phyloP scores from a whole-genome alignment of 345 rosid genomes.

The Camelina laxa region DNA sequence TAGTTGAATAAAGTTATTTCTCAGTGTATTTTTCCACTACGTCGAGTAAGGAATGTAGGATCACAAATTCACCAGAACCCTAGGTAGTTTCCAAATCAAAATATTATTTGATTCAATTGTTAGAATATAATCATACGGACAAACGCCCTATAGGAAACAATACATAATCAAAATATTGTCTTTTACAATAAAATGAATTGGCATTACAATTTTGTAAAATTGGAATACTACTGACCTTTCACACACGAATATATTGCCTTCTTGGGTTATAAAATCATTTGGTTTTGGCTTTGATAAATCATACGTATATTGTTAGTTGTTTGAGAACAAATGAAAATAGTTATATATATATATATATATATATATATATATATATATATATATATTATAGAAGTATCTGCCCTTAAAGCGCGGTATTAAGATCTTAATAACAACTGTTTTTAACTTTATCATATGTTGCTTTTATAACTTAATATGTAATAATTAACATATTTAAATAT shows the following conservation, averaged over 20 bases:
- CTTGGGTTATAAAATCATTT: conserved; percentile 1
- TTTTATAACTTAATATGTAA: too few species aligned
- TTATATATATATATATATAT: too few species aligned
- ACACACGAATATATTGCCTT: background rate
- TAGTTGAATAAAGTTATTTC: background rate
- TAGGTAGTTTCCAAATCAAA: background rate
- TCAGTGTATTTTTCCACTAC: background rate
- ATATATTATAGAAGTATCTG: too few species aligned
- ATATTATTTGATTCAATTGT: background rate
- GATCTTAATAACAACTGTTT: too few species aligned
- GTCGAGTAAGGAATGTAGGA: background rate
- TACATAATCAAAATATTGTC: too few species aligned
- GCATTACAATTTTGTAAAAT: conserved; percentile 4
- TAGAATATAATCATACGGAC: conserved; percentile 13
- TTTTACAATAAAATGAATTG: background rate
- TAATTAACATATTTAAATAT: too few species aligned
- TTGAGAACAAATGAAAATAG: background rate
- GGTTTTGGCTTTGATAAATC: background rate
- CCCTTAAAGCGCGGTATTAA: too few species aligned
- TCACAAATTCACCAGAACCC: conserved; percentile 5
- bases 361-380: too few species aligned
- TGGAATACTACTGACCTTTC: conserved; percentile 5
- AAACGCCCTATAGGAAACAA: background rate
- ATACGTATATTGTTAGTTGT: background rate
- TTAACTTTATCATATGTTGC: too few species aligned